Evolutionary conservation across 495 filamentous ascomycete species (phyloP), one percentile per base, ranked within the genome.

Genomic region (Podospora anserina): DNA sequence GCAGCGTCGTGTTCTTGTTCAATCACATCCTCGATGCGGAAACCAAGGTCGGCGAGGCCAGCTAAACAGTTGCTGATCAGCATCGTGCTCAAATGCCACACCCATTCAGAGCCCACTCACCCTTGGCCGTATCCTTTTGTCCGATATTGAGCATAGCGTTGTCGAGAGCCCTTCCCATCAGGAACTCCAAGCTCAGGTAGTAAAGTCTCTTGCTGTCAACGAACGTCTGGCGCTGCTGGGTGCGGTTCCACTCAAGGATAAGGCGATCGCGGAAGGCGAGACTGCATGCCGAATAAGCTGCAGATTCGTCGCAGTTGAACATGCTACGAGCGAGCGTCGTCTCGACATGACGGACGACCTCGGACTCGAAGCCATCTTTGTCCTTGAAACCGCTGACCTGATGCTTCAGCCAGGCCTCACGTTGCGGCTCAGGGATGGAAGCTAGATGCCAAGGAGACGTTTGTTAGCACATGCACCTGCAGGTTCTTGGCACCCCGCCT

Each of bases 131-230:
- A 74, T 92, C 87, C 80, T 99, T 99, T 81, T 92, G 82, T 11
- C 91, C 92, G 64, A 95, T 85, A 74, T 99, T 99, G 66, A 99
- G 86, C 92, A 99, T 97, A 34, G 96, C 93, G 89, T 99, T 99
- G 80, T 99, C 95, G 72, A 99, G 80, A 44, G 95, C 90, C 72
- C 95, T 84, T 27, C 95, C 95, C 95, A 99, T 99, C 67, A 99
- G 82, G 73, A 99, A 99, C 76, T 99, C 95, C 56, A 99, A 86
- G 34, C 93, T 97, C 56, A 99, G 84, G 78, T 99, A 99, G 80
- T 99, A 99, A 61, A 98, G 86, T 53, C 95, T 86, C 85, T 99
- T 99, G 78, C 89, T 89, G 73, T 97, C 96, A 30, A 84, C 81
- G 67, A 91, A 91, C 20, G 94, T 97, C 83, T 98, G 95, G 64